A percentile compares a stretch with the other conserved stretches of the same genome.
Evolutionary conservation across 2,329 filamentous ascomycete species (phyloP).

Genomic region (Fonsecaea pedrosoi): DNA sequence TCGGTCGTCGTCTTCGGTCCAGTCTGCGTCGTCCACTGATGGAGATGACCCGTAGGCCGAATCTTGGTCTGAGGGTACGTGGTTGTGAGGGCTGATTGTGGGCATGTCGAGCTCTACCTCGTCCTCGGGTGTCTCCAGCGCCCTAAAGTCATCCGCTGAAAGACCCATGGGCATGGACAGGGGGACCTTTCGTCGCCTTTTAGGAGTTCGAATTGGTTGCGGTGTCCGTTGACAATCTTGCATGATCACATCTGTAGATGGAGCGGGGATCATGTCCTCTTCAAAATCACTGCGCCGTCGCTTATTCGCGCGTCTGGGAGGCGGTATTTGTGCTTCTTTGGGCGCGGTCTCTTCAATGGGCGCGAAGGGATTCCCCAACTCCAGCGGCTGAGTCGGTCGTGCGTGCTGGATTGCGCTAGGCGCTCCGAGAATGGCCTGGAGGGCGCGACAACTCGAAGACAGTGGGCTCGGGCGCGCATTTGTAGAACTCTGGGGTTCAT

Average conservation of each 20-base stretch:
- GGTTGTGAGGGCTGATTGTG: conserved; percentile 26
- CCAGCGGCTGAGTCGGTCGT: conserved; percentile 43
- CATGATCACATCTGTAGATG: conserved; percentile 36
- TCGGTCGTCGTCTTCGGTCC: conserved; percentile 52
- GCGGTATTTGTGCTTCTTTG: conserved; percentile 38
- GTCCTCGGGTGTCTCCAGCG: conserved; percentile 43
- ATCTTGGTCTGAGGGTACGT: conserved; percentile 25
- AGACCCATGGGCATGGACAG: conserved; percentile 55
- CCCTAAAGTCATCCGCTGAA: conserved; percentile 52
- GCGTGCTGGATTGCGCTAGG: conserved; percentile 42
- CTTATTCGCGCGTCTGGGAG: conserved; percentile 49
- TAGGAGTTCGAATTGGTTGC: conserved; percentile 48
- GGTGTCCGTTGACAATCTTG: conserved; percentile 31
- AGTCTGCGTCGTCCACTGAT: conserved; percentile 39
- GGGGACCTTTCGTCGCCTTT: conserved; percentile 52
- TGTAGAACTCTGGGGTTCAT: conserved; percentile 46
- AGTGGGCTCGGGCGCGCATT: conserved; percentile 50
- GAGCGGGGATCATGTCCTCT: conserved; percentile 39
- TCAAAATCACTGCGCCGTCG: conserved; percentile 45
- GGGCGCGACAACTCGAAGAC: conserved; percentile 39
- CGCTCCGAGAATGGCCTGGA: conserved; percentile 39
- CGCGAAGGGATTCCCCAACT: conserved; percentile 40
- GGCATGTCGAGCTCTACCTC: conserved; percentile 38
- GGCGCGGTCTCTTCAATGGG: conserved; percentile 18
- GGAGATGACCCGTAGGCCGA: conserved; percentile 33